phyloP scores from a whole-genome alignment of 2,329 filamentous ascomycete species.

The Nemania diffusa region DNA sequence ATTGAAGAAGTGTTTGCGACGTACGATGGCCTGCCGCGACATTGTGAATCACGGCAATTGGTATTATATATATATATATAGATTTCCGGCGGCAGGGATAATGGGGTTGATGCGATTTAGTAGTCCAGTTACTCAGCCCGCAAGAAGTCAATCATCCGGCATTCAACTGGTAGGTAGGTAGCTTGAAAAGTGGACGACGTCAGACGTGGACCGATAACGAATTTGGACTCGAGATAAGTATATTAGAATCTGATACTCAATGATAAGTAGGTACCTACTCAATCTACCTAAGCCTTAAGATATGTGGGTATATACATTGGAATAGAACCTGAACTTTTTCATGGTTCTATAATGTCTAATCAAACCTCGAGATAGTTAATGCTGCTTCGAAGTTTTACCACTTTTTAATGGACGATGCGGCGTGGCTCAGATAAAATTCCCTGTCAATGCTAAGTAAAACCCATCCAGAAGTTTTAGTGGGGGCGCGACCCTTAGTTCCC shows the following conservation, averaged over 20 bases:
- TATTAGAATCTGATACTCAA: too few species aligned
- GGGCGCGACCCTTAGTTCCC: too few species aligned
- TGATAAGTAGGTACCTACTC: too few species aligned
- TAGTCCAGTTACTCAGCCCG: not conserved
- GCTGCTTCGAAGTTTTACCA: too few species aligned
- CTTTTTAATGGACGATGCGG: too few species aligned
- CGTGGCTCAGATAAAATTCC: too few species aligned
- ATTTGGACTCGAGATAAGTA: not conserved
- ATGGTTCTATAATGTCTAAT: constrained; percentile 13
- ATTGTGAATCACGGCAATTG: constrained; percentile 21
- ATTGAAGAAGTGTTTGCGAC: constrained; percentile 21
- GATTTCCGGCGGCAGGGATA: not conserved
- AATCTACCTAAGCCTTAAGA: too few species aligned
- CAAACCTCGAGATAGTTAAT: not conserved
- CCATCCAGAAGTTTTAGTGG: too few species aligned
- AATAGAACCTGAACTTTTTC: constrained; percentile 13
- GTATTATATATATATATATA: not conserved
- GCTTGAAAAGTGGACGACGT: constrained; percentile 23
- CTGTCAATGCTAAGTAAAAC: too few species aligned
- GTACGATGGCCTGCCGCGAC: constrained; percentile 44
- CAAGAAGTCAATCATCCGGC: not conserved
- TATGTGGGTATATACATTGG: too few species aligned
- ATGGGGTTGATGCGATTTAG: not conserved
- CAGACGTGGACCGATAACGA: not conserved
- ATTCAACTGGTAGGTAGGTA: not conserved